Evolutionary conservation across 345 rosid species (phyloP).

Genomic region (Barbarea vulgaris): DNA sequence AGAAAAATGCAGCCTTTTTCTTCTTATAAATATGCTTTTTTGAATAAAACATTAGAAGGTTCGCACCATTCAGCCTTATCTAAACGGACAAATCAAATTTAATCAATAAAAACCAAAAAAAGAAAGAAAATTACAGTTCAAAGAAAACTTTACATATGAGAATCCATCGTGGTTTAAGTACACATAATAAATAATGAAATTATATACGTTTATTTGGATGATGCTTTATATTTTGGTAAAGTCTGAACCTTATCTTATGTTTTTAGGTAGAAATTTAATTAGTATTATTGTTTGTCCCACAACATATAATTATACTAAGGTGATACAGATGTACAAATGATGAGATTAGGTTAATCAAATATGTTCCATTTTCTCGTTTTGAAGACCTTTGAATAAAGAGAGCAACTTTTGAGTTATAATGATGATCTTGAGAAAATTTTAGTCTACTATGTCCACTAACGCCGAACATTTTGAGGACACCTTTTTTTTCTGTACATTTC

Average conservation of each 20-base stretch:
- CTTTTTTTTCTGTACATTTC: background rate
- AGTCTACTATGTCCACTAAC: conserved; percentile 34
- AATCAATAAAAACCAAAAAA: background rate
- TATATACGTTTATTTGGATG: background rate
- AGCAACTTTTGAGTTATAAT: conserved; percentile 24
- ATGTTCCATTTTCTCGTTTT: conserved; percentile 7
- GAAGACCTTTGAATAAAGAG: conserved; percentile 16
- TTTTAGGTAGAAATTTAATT: conserved; percentile 1
- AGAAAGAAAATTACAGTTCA: background rate
- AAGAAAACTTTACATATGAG: background rate
- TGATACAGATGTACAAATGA: conserved; percentile 21
- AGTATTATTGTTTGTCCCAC: background rate
- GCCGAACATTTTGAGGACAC: conserved; percentile 29
- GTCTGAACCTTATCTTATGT: conserved; percentile 26
- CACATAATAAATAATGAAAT: background rate
- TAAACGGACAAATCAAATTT: conserved; percentile 3
- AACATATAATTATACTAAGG: background rate
- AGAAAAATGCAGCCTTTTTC: conserved; percentile 7
- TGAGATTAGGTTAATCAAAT: conserved; percentile 18
- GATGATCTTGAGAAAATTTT: conserved; percentile 10
- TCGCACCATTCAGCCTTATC: conserved; percentile 31
- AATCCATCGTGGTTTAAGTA: background rate
- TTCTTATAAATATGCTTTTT: conserved; percentile 16
- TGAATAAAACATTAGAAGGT: background rate
- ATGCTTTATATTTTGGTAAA: background rate